Evolutionary conservation across 2,329 filamentous ascomycete genomes (phyloP).

Genomic region (Rhynchosporium agropyri): DNA sequence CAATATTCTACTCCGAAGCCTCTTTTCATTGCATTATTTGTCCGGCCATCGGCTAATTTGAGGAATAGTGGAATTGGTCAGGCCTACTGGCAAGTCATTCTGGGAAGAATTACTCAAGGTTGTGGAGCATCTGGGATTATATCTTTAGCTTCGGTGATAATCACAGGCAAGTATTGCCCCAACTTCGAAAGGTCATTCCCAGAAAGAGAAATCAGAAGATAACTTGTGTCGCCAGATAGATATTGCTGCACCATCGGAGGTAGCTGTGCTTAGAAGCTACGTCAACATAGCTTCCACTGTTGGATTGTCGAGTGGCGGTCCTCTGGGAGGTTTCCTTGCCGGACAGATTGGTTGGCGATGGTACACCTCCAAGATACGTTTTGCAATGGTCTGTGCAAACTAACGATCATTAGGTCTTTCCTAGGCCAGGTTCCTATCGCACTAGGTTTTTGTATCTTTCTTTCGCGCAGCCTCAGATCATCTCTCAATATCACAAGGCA

Average conservation of each 20-base stretch:
- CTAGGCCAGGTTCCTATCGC: constrained; percentile 55
- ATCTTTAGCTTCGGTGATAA: constrained; percentile 52
- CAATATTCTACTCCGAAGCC: no score
- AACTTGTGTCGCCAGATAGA: constrained; percentile 42
- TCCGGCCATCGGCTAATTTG: constrained; percentile 28
- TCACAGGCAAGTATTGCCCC: constrained; percentile 47
- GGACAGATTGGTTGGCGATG: constrained; percentile 59
- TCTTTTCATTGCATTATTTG: no score
- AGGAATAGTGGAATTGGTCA: constrained; percentile 47
- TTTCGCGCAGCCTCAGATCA: constrained; percentile 19
- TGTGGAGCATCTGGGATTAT: constrained; percentile 54
- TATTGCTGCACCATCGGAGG: constrained; percentile 53
- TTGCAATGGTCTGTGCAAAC: neutral
- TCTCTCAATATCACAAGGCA: constrained; percentile 4
- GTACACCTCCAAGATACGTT: constrained; percentile 37
- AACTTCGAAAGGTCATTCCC: neutral
- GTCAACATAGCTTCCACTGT: constrained; percentile 55
- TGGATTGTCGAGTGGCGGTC: constrained; percentile 54
- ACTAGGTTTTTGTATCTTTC: constrained; percentile 25
- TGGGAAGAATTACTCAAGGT: constrained; percentile 55
- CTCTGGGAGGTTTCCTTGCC: constrained; percentile 53
- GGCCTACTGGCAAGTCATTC: constrained; percentile 51
- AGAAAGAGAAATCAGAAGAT: constrained; percentile 7
- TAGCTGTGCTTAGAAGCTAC: constrained; percentile 55
- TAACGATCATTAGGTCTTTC: constrained; percentile 49